Base-by-base conservation (phyloP, 768 basidiomycete genomes). In the Rhodotorula diobovata region DNA sequence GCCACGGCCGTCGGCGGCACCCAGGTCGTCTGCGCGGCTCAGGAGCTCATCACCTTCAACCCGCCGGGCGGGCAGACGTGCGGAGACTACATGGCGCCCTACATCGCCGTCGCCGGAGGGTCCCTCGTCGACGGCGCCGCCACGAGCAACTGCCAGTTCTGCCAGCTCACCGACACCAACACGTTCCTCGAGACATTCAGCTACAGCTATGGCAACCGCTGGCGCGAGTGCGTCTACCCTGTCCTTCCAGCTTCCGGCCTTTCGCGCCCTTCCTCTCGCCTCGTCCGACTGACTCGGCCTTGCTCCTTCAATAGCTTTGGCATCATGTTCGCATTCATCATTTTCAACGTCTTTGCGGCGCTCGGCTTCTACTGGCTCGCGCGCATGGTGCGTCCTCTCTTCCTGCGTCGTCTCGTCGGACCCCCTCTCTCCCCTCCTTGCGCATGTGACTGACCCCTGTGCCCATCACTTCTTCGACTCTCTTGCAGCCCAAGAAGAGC, bases 91-190 rank as follows among this genome's bases (percentile, higher is more conserved):
- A 68, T 77, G 48, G 54, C 46, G 23, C 23, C 50, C 3, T 77
- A 66, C 70, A 66, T 74, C 12, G 23, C 55, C 18, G n/a, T 59
- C 15, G 53, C 53, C 6, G 64, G 50, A 23, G 77, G 77, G 5
- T 74, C 69, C 65, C 68, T 72, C 48, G 66, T 65, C 23, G 51
- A 66, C 39, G 60, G 58, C 30, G 20, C 28, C 32, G 45, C 61
- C 32, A 66, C 55, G 4, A 37, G 10, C 23, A 21, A 21, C 25
- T 43, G 58, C 57, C 25, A 46, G 46, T 50, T 51, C 54, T 62
- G 73, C 59, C 10, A 39, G 68, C 85, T 77, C 0, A 86, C 37
- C 50, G 61, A 68, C 35, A 35, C 54, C 21, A 68, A 64, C 51
- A 67, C 46, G 2, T 76, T 61, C 67, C 66, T 70, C 34, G 30